Conservation (phyloP, 2,329 filamentous ascomycete species). For the Ceratocystis destructans region DNA sequence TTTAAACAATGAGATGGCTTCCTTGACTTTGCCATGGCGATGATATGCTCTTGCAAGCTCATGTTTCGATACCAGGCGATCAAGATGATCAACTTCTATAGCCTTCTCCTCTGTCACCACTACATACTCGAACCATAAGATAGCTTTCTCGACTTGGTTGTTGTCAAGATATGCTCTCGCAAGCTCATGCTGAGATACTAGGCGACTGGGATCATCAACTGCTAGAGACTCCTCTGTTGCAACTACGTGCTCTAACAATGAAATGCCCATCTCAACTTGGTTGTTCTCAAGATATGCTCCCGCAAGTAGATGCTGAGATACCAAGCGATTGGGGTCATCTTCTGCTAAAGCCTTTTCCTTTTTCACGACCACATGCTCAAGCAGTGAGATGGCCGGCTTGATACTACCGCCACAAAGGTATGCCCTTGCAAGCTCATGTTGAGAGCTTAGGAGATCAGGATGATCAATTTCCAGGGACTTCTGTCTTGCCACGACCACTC, state of each 20-base stretch:
- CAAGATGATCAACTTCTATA: too few relatives aligned
- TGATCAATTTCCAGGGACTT: neutral
- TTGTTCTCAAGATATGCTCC: neutral
- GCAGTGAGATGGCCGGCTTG: neutral
- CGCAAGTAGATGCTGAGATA: neutral
- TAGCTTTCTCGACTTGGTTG: too few relatives aligned
- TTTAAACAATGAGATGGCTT: neutral
- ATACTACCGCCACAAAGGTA: neutral
- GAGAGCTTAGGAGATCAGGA: neutral
- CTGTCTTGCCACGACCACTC: accelerated
- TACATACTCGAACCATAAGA: too few relatives aligned
- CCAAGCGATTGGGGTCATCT: neutral
- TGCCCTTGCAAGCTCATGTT: neutral
- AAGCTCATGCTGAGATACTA: neutral
- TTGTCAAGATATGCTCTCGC: neutral
- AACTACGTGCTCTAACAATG: too few relatives aligned
- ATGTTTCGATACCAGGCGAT: too few relatives aligned
- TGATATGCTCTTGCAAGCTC: too few relatives aligned
- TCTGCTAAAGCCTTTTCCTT: neutral
- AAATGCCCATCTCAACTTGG: too few relatives aligned
- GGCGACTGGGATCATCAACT: too few relatives aligned
- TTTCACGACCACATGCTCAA: too few relatives aligned
- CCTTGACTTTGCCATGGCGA: neutral
- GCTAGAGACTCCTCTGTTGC: too few relatives aligned
- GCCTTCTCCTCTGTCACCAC: too few relatives aligned